Base-by-base conservation (phyloP, 2,329 filamentous ascomycete genomes). In the Colletotrichum sp. region DNA sequence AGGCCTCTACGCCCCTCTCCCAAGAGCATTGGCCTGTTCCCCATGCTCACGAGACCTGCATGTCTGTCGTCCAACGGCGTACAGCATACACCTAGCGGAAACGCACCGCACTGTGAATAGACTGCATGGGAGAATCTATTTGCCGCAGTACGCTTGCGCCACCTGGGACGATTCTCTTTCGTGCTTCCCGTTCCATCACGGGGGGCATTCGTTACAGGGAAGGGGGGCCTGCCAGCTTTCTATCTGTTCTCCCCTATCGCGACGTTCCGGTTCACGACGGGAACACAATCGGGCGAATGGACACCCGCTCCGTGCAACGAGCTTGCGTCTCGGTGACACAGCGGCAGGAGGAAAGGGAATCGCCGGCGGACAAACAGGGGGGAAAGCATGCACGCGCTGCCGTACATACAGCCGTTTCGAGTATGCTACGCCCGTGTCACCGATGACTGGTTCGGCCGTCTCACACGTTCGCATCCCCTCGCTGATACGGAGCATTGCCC, bases 391-490 rank as follows among this genome's bases (percentile, higher is more conserved):
- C 21, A 65, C 65, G 43, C 38, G 52, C 48, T 64, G 56, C 70
- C 43, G 64, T 67, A 43, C 26, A 28, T 48, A 28, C 32, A 28
- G 34, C 71, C 60, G 71, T 76, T 75, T 76, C 74, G 74, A 76
- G 71, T 75, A 76, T 71, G 74, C 55, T 66, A 75, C 43, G 52
- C 36, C 52, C 62, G 71, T 75, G 66, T 64, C 43, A 71, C 74
- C 64, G 30, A 34, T 56, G 36, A 66, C 36, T 21, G 66, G 34
- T 55, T 73, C 43, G 43, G 32, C 58, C 66, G 28, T 52, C 48
- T 34, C n/a, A 65, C 34, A 21, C 58, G 58, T 26, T 26, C n/a
- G 13, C 32, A 65, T 8, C 5, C 8, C 43, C 32, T 24, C 18
- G 32, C 55, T 32, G 16, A 18, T 26, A 21, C 60, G 30, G 32